These are phyloP conservation scores for Alternaria panax DNA, from an alignment of 2,329 filamentous ascomycete species.

Conservation along the genomic window DNA sequence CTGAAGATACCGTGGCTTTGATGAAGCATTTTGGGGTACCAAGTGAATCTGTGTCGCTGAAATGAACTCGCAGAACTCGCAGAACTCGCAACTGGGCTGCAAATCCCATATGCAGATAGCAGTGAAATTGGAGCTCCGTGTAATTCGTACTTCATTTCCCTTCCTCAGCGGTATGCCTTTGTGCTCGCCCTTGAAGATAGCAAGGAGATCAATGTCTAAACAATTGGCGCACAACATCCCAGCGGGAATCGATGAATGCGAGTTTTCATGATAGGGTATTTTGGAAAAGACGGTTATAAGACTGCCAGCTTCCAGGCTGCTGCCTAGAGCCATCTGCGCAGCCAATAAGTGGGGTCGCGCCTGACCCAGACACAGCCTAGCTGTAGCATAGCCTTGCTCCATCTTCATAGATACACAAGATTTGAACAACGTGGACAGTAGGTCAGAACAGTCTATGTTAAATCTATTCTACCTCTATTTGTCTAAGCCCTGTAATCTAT, in stretches of 20 bases:
- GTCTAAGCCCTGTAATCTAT: conserved; percentile 12
- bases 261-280: not conserved
- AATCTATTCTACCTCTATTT: not conserved
- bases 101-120: not conserved
- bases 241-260: not conserved
- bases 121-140: not conserved
- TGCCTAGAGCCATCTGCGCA: too few relatives aligned
- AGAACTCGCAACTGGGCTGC: not conserved
- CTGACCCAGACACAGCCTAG: not conserved
- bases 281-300: not conserved
- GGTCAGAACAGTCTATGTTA: not conserved
- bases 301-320: not conserved
- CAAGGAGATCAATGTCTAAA: not conserved
- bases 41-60: not conserved
- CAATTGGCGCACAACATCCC: not conserved
- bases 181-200: not conserved
- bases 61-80: not conserved
- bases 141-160: not conserved
- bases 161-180: not conserved
- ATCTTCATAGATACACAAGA: not conserved
- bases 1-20: not conserved
- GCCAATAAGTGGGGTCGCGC: not conserved
- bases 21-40: not conserved
- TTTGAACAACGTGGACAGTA: not conserved
- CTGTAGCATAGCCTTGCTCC: not conserved